A percentile compares a stretch with the other conserved stretches of the same genome.
These are phyloP conservation scores for Beauveria medogensis DNA, from an alignment of 2,329 filamentous ascomycete genomes.

Conservation along the genomic window DNA sequence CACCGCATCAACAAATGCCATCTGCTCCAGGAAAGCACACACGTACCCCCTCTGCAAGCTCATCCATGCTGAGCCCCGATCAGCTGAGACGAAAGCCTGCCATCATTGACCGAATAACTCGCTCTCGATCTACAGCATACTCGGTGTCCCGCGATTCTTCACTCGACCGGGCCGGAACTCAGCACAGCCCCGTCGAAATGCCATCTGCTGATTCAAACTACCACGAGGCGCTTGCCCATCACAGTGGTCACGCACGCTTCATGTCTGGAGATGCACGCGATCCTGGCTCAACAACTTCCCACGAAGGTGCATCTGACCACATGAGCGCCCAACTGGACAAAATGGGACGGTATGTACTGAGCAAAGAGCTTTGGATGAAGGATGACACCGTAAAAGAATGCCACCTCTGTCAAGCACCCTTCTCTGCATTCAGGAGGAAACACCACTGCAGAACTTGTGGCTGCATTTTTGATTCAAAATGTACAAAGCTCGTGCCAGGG, in stretches of 20 bases:
- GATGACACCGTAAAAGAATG: conserved; percentile 98
- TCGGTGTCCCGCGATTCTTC: conserved; percentile 51
- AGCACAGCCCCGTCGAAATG: conserved; percentile 49
- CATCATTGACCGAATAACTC: conserved; percentile 48
- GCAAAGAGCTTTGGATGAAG: conserved; percentile 98
- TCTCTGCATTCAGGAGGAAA: conserved; percentile 89
- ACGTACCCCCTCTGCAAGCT: conserved; percentile 26
- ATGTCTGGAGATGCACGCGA: conserved; percentile 42
- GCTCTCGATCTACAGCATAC: conserved; percentile 33
- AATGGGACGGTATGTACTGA: conserved; percentile 79
- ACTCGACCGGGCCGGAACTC: conserved; percentile 43
- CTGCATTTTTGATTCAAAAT: conserved; percentile 98
- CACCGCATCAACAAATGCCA: conserved; percentile 18
- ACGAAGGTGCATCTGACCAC: conserved; percentile 47
- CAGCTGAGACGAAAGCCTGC: conserved; percentile 38
- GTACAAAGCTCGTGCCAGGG: conserved; percentile 84
- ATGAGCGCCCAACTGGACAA: conserved; percentile 57
- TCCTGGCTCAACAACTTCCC: conserved; percentile 46
- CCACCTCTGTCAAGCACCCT: conserved; percentile 82
- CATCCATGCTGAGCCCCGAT: conserved; percentile 28
- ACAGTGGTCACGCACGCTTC: conserved; percentile 36
- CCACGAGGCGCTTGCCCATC: conserved; percentile 47
- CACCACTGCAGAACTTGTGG: conserved; percentile 94
- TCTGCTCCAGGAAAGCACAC: conserved; percentile 27
- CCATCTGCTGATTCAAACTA: conserved; percentile 51